phyloP scores from a whole-genome alignment of 768 basidiomycete genomes.

The Mrakia blollopis region DNA sequence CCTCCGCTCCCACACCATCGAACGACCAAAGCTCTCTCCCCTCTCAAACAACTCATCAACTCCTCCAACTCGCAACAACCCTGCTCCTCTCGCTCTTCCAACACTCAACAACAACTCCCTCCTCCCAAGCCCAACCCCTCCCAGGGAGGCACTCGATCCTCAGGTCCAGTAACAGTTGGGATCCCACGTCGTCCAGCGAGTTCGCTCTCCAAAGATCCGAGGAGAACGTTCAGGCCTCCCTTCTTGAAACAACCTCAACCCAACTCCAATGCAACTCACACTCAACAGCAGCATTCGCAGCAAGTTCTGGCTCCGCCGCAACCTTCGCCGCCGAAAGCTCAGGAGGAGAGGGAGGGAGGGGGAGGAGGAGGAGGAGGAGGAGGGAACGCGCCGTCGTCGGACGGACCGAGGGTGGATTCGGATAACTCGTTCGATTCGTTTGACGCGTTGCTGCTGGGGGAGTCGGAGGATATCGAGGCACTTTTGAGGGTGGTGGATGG shows the following conservation, averaged over 20 bases:
- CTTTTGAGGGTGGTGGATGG: conserved; percentile 13
- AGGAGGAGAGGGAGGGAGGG: background rate
- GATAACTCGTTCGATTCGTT: conserved; percentile 13
- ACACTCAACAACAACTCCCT: background rate
- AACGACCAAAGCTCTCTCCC: background rate
- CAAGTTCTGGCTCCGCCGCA: background rate
- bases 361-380: background rate
- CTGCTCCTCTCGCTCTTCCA: background rate
- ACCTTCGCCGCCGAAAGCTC: background rate
- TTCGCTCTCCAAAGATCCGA: background rate
- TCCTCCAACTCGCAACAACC: background rate
- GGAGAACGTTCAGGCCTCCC: background rate
- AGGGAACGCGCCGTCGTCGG: background rate
- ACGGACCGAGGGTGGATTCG: conserved; percentile 11
- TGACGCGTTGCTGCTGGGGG: conserved; percentile 9
- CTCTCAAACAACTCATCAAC: conserved; percentile 7
- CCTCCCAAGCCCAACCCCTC: background rate
- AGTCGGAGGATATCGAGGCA: background rate
- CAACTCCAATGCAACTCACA: no score
- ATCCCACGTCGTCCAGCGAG: background rate
- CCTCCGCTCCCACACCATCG: background rate
- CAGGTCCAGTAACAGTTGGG: background rate
- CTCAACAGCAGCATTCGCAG: no score
- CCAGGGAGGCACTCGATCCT: background rate
- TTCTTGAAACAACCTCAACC: background rate